Evolutionary conservation across 164 flowering plant species (phyloP).

Genomic region (Platanus orientalis): DNA sequence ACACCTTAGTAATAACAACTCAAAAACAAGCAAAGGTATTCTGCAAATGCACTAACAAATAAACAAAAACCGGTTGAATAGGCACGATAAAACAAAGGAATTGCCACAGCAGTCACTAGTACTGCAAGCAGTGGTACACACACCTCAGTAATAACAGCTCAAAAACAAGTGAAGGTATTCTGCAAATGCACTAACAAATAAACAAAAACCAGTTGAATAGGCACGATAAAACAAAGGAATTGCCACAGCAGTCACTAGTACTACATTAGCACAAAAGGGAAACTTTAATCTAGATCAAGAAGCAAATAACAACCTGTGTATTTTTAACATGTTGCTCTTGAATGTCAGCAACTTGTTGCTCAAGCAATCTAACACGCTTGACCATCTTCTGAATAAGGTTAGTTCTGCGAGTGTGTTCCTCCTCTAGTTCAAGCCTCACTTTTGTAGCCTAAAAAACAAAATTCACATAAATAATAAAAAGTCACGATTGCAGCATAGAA

Average conservation of each 20-base stretch:
- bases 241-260: background rate
- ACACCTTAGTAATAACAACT: too few species aligned
- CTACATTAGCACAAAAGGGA: background rate
- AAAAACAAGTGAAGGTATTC: background rate
- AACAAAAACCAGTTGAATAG: too few species aligned
- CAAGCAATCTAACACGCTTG: slow-evolving; percentile 38
- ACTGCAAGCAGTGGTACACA: too few species aligned
- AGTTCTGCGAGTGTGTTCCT: slow-evolving; percentile 33
- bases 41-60: background rate
- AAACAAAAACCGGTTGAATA: too few species aligned
- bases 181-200: background rate
- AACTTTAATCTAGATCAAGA: background rate
- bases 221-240: background rate
- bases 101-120: background rate
- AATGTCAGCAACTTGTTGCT: slow-evolving; percentile 58
- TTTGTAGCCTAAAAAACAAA: slow-evolving; percentile 50
- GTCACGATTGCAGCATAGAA: background rate
- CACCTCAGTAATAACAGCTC: too few species aligned
- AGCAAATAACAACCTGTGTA: slow-evolving; percentile 61
- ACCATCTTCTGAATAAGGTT: slow-evolving; percentile 41
- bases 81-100: background rate
- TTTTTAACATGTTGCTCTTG: slow-evolving; percentile 53
- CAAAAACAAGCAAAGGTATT: background rate
- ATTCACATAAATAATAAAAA: background rate
- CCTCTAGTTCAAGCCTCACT: slow-evolving; percentile 52